Evolutionary conservation across 345 rosid genomes (phyloP).

Genomic region (Eutrema yunnanense): DNA sequence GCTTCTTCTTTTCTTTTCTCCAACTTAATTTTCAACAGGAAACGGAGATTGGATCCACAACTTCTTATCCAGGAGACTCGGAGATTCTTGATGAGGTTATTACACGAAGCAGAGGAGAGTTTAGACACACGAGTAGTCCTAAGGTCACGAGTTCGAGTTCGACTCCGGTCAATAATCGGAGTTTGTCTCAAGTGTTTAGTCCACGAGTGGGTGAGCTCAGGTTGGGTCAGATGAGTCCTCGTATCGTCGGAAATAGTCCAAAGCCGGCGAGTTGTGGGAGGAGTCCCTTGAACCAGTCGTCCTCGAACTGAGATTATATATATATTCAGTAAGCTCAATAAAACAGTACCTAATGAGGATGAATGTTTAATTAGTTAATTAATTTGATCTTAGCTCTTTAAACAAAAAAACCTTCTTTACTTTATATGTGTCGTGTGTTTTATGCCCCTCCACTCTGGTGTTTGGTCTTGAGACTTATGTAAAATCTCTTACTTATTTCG

Average conservation of each 20-base stretch:
- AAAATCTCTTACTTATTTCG: conserved; percentile 12
- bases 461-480: conserved; percentile 26
- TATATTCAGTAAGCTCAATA: conserved; percentile 15
- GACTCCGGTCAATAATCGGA: conserved; percentile 56
- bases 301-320: conserved; percentile 14
- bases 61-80: conserved; percentile 49
- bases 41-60: conserved; percentile 47
- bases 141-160: conserved; percentile 64
- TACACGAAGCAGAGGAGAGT: conserved; percentile 92
- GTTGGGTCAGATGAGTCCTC: conserved; percentile 64
- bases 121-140: conserved; percentile 68
- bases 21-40: conserved; percentile 31
- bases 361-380: conserved; percentile 25
- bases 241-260: conserved; percentile 25
- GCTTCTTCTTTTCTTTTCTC: background rate
- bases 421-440: conserved; percentile 25
- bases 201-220: conserved; percentile 62
- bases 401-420: conserved; percentile 21
- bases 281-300: conserved; percentile 54
- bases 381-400: conserved; percentile 14
- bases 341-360: conserved; percentile 10
- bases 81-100: conserved; percentile 87
- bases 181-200: conserved; percentile 38
- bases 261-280: conserved; percentile 52
- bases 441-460: background rate